Evolutionary conservation across 116 monocot genomes (phyloP), one percentile per base, ranked within the genome.

Genomic region (Papilionanthe hybrid): DNA sequence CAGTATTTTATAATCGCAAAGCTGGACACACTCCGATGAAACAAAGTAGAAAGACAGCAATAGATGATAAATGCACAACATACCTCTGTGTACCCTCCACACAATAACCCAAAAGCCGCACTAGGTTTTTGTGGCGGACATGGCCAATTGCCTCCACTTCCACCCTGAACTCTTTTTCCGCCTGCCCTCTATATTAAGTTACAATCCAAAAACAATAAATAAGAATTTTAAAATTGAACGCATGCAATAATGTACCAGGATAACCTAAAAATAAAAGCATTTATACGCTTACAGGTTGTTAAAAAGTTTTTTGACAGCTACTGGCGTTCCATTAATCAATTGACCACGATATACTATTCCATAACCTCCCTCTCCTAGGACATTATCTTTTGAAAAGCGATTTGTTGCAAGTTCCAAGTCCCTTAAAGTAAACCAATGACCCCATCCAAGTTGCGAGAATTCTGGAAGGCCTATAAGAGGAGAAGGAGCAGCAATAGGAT

Each of bases 121-220:
- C 93, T 72, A 93, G 55, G 58, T 93, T 86, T 80, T 93, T 93
- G 68, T 93, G 93, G 42, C 90, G 73, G 50, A 93, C 88, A 55
- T 88, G 85, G 7, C 93, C 90, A 55, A 93, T 93, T 2, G 88
- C 88, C 66, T 88, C 90, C 2, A 93, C 93, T 69, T 93, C 93
- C 25, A 88, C 87, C 49, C 55, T 87, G 71, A 93, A 93, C 74
- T 93, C 93, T 73, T 82, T 86, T 68, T 93, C 93, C 7, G 90
- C 93, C 82, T 93, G 93, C 0, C 93, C 93, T 83, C 93, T 93
- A n/a, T n/a, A n/a, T n/a, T n/a, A n/a, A n/a, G n/a, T n/a, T n/a
- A n/a, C n/a, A n/a, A n/a, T n/a, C n/a, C n/a, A 67, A 28, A 72
- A 19, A 72, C 37, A 20, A 9, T 56, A 19, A 1, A 47, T 11